These are phyloP conservation scores for Viola odorata DNA, from an alignment of 345 rosid species.

Conservation along the genomic window DNA sequence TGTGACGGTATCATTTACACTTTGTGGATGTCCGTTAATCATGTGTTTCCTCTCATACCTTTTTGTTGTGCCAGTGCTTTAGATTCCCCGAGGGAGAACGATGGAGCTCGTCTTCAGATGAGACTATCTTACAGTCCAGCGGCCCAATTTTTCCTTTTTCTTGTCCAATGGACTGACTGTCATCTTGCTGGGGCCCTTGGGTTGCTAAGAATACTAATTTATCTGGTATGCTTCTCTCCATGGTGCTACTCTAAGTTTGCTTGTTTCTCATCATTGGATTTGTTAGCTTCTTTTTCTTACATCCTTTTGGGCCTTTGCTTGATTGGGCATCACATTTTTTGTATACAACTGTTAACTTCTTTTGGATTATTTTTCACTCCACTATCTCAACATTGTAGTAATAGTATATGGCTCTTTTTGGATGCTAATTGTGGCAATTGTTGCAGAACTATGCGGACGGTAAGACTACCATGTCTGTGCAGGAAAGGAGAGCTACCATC, in stretches of 20 bases:
- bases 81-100: constrained; percentile 23
- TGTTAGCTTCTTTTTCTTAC: neutral
- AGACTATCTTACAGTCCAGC: constrained; percentile 46
- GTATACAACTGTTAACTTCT: no score
- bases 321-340: no score
- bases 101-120: constrained; percentile 29
- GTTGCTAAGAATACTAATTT: constrained; percentile 73
- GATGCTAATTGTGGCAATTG: constrained; percentile 15
- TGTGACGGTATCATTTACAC: neutral
- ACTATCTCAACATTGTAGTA: constrained; percentile 8
- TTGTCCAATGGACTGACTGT: constrained; percentile 93
- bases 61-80: constrained; percentile 13
- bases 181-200: constrained; percentile 87
- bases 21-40: neutral
- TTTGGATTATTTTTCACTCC: neutral
- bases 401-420: constrained; percentile 7
- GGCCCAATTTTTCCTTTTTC: constrained; percentile 81
- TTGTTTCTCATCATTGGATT: neutral
- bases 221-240: constrained; percentile 1
- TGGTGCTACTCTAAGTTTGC: neutral
- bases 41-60: neutral
- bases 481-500: constrained; percentile 15
- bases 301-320: no score
- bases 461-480: constrained; percentile 39
- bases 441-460: constrained; percentile 78